A percentile compares a stretch with the other conserved stretches of the same genome.
Evolutionary conservation across 768 basidiomycete genomes (phyloP).

Genomic region (Crepidotus variabilis): DNA sequence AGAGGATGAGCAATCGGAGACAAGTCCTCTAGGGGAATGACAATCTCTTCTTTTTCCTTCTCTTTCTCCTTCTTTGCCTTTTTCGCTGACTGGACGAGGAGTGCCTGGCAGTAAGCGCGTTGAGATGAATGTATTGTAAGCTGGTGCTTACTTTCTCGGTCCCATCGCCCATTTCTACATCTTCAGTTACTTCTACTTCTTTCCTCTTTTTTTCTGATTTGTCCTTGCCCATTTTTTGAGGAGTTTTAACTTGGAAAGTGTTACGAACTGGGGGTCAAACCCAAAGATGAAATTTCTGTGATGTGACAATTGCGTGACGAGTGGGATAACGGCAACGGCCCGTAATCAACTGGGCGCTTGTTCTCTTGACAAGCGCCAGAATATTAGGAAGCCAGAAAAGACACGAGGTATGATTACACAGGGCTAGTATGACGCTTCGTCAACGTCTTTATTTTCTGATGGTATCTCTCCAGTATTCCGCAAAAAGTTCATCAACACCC

Average conservation of each 20-base stretch:
- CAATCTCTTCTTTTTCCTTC: constrained; percentile 61
- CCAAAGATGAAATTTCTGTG: not conserved
- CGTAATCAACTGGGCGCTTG: not conserved
- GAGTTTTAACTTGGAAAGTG: not conserved
- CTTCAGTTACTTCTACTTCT: constrained; percentile 33
- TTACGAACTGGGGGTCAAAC: not conserved
- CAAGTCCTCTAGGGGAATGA: constrained; percentile 74
- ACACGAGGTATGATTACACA: not conserved
- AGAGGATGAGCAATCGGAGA: constrained; percentile 94
- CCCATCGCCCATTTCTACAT: constrained; percentile 47
- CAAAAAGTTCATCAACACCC: constrained; percentile 66
- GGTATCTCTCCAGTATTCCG: constrained; percentile 39
- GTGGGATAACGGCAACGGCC: not conserved
- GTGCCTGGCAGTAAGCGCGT: not conserved
- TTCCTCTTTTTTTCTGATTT: constrained; percentile 72
- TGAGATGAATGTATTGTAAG: not conserved
- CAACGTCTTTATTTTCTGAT: constrained; percentile 30
- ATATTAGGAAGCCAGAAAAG: not conserved
- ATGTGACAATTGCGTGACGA: not conserved
- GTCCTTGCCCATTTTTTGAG: constrained; percentile 57
- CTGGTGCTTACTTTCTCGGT: constrained; percentile 12
- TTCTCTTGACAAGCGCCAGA: not conserved
- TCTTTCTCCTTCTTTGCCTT: constrained; percentile 48
- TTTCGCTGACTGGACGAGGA: constrained; percentile 39
- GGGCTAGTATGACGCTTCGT: not conserved